Conservation (phyloP, 1,139 yeast species). For the Kodamaea alishanica region DNA sequence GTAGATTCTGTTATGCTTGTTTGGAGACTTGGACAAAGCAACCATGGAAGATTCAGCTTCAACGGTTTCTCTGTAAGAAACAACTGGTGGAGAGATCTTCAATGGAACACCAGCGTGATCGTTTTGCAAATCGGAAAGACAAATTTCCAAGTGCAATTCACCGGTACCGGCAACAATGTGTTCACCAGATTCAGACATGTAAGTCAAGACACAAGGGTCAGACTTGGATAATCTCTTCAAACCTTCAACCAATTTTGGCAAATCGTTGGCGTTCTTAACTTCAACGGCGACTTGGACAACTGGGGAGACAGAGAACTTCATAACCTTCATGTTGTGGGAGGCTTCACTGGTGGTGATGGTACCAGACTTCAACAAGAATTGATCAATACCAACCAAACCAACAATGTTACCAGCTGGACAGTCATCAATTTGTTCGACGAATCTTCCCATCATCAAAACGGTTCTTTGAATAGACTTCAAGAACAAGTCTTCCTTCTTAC, state of each 20-base stretch:
- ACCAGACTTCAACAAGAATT: constrained; percentile 99
- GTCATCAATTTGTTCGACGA: constrained; percentile 97
- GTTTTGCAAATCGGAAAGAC: constrained; percentile 92
- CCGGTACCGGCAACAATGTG: constrained; percentile 99
- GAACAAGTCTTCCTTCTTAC: constrained; percentile 97
- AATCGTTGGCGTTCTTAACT: constrained; percentile 98
- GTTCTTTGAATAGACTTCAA: constrained; percentile 98
- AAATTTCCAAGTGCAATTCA: constrained; percentile 99
- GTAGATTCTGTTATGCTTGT: constrained; percentile 99
- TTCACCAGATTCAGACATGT: constrained; percentile 94
- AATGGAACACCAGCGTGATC: constrained; percentile 99
- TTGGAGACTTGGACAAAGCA: constrained; percentile 98
- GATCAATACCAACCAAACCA: constrained; percentile 99
- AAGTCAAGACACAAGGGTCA: constrained; percentile 94
- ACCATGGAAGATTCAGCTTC: constrained; percentile 88
- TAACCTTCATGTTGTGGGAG: constrained; percentile 99
- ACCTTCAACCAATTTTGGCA: constrained; percentile 99
- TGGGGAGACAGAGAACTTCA: constrained; percentile 99
- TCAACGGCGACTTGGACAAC: constrained; percentile 99
- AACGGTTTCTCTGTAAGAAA: constrained; percentile 98
- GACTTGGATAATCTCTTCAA: constrained; percentile 99
- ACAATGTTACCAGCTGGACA: constrained; percentile 99
- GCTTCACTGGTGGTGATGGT: constrained; percentile 95
- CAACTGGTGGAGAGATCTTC: constrained; percentile 96
- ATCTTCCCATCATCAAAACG: constrained; percentile 99